Evolutionary conservation across 768 basidiomycete species (phyloP), one percentile per base, ranked within the genome.

Genomic region (Mrakia blollopis): DNA sequence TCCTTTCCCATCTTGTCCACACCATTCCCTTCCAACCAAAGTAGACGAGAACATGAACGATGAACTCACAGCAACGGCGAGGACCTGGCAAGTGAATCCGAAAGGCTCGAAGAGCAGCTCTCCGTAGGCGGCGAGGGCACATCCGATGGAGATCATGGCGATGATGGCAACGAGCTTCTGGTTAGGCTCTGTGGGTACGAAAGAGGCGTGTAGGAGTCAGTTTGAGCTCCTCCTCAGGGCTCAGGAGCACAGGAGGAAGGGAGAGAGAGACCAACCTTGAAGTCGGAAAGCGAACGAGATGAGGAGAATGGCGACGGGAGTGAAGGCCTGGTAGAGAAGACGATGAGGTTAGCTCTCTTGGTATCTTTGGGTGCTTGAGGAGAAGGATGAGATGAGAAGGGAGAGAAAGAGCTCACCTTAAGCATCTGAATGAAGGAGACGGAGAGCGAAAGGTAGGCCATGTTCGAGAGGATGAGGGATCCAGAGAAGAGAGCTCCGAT

Each of bases 401-500:
- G 47, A 50, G n/a, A 50, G 4, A 80, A 13, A 14, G 11, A 44
- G 44, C 86, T 50, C 57, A 90, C 91, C 88, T 94, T 94, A 83
- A 95, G 89, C 81, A 80, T 80, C 71, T 81, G 79, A 44, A 82
- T 82, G 74, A 81, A 82, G 0, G 82, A 80, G 16, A 96, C 93
- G 80, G 90, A 91, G 79, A 98, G 89, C 81, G 93, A 90, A 30
- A 97, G 89, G 84, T 95, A 96, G 3, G 94, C 94, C 2, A 91
- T 92, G 84, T 98, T 98, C 85, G 90, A 91, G 77, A 95, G 87
- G 80, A 98, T 89, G 74, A 98, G 88, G 77, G 91, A 93, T 35
- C 91, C 96, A 50, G 91, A 92, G 87, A 98, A 98, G 75, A 98
- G 89, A 35, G 94, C 82, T 32, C 95, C 94, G 78, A 98, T 96